Evolutionary conservation across 495 filamentous ascomycete species (phyloP), one percentile per base, ranked within the genome.

Genomic region (Hypoxylon rickii): DNA sequence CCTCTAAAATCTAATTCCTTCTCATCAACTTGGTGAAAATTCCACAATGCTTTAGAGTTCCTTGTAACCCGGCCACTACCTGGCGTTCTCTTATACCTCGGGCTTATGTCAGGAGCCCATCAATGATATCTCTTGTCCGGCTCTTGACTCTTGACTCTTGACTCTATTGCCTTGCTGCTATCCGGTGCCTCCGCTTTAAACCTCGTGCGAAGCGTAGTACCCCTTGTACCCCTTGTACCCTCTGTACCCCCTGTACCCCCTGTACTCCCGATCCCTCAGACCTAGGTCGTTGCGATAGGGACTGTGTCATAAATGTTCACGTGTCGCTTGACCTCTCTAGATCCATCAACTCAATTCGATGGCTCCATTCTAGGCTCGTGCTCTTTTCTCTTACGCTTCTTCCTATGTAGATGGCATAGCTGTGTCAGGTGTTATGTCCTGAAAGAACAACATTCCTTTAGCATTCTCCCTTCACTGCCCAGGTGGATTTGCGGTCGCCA

Each of bases 401-500:
- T n/a, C n/a, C n/a, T n/a, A 33, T 33, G 24, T 49, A 18, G 10
- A 3, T 24, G 13, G 15, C 17, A n/a, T n/a, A n/a, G n/a, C n/a
- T 40, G 37, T 42, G 7, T 22, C 37, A 38, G 44, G 12, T 38
- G 33, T 20, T 48, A 54, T 54, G 33, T 32, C 29, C 15, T 50
- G 19, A 45, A 44, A 16, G 31, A n/a, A 39, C 12, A 1, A 33
- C 24, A 33, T 16, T 19, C 1, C 7, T 12, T 12, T 44, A 22
- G 3, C 36, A 3, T 16, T 36, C 17, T 12, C 34, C 12, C 18
- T 22, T 8, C 18, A 22, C 17, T 19, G 18, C 11, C 17, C 20
- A 57, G 41, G 29, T 36, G 8, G 3, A 86, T 45, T 37, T 12
- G 18, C 3, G 31, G 17, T 15, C 19, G 16, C 26, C 34, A 38